Percentiles rank a stretch among this genome's conserved stretches.
Evolutionary conservation across 306 rosid genomes (phyloP).

Genomic region (Citrullus amarus): DNA sequence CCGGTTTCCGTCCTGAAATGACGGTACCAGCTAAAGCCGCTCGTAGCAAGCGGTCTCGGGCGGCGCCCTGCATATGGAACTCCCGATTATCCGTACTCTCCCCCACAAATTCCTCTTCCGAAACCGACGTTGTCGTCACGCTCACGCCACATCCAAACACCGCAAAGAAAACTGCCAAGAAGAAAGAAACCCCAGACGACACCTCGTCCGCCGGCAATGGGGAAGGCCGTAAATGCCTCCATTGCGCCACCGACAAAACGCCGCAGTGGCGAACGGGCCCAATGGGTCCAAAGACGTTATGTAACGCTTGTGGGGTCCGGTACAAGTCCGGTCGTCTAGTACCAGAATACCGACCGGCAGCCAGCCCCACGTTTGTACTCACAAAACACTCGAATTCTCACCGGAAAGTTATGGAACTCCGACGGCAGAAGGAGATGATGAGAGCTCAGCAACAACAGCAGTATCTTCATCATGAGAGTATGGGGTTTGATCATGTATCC

Average conservation of each 20-base stretch:
- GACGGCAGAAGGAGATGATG: conserved; percentile 73
- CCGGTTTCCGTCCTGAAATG: conserved; percentile 31
- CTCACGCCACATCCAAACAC: conserved; percentile 5
- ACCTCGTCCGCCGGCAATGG: neutral
- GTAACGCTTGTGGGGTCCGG: conserved; percentile 83
- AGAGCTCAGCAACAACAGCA: conserved; percentile 16
- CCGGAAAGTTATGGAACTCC: conserved; percentile 79
- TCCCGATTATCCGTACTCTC: conserved; percentile 58
- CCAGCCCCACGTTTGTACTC: conserved; percentile 83
- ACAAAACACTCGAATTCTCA: conserved; percentile 95
- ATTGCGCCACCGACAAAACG: conserved; percentile 84
- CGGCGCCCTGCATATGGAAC: conserved; percentile 70
- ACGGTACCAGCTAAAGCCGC: conserved; percentile 83
- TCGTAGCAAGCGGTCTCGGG: conserved; percentile 78
- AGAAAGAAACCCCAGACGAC: conserved; percentile 35
- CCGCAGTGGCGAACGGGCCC: conserved; percentile 97
- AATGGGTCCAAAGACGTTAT: conserved; percentile 68
- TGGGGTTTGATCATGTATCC: conserved; percentile 40
- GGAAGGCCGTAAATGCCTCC: conserved; percentile 72
- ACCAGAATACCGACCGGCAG: conserved; percentile 85
- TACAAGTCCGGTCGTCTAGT: conserved; percentile 78
- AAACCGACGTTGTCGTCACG: conserved; percentile 17
- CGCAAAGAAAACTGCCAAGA: conserved; percentile 32
- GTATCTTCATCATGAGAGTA: conserved; percentile 24
- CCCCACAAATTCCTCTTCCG: conserved; percentile 22